Percentiles rank a stretch among this genome's conserved stretches.
Evolutionary conservation across 257 asterid genomes (phyloP).

Genomic region (Primulina tabacum): DNA sequence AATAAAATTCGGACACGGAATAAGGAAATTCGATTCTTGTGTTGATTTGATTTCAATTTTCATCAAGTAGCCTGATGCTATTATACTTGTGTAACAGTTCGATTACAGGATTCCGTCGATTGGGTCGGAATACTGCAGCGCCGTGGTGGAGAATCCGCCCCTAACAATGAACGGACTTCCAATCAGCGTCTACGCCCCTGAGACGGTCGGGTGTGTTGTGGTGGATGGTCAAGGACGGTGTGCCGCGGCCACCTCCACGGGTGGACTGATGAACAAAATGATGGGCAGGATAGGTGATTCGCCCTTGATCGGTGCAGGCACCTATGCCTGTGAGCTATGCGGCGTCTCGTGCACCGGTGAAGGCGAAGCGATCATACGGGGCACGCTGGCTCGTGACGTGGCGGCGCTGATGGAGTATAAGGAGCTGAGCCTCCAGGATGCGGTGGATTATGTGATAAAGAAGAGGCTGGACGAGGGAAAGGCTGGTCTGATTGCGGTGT

Average conservation of each 20-base stretch:
- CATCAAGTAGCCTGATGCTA: neutral
- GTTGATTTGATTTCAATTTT: neutral
- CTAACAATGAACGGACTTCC: conserved; percentile 87
- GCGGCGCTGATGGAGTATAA: conserved; percentile 95
- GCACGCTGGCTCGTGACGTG: conserved; percentile 92
- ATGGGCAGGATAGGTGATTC: conserved; percentile 88
- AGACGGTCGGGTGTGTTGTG: conserved; percentile 94
- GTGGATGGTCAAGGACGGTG: conserved; percentile 76
- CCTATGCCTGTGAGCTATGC: conserved; percentile 70
- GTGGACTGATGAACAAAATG: conserved; percentile 94
- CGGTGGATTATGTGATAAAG: conserved; percentile 71
- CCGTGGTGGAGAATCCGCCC: conserved; percentile 56
- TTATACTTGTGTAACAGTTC: conserved; percentile 37
- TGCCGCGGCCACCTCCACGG: conserved; percentile 97
- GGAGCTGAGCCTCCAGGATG: conserved; percentile 70
- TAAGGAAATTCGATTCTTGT: neutral
- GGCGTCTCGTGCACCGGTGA: conserved; percentile 97
- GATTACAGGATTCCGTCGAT: conserved; percentile 69
- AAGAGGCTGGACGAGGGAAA: conserved; percentile 63
- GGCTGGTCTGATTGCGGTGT: conserved; percentile 95
- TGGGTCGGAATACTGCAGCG: conserved; percentile 50
- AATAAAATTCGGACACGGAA: neutral
- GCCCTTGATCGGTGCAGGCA: conserved; percentile 88
- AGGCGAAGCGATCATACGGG: conserved; percentile 95
- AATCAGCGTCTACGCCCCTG: conserved; percentile 75